phyloP scores from a whole-genome alignment of 2,329 filamentous ascomycete genomes.

The Graphilbum fragrans region DNA sequence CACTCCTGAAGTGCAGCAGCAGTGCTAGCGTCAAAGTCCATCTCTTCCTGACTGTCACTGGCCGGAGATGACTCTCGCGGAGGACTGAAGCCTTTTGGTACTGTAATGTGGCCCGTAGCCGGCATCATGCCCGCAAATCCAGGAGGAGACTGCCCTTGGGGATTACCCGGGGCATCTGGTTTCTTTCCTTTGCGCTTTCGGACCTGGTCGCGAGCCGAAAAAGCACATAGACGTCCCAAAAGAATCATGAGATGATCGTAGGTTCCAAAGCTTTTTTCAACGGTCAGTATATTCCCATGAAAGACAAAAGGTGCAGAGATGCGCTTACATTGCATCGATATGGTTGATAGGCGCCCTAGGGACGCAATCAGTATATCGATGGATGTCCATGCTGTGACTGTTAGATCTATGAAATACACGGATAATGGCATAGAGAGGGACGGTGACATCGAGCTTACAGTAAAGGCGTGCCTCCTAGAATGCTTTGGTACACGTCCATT shows the following conservation, averaged over 20 bases:
- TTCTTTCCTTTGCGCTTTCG: slow-evolving; percentile 63
- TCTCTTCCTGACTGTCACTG: slow-evolving; percentile 33
- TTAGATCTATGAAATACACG: slow-evolving; percentile 3
- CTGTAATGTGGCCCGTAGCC: slow-evolving; percentile 32
- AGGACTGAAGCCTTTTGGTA: slow-evolving; percentile 43
- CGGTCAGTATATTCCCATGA: neutral
- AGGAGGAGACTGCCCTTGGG: slow-evolving; percentile 25
- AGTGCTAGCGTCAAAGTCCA: slow-evolving; percentile 52
- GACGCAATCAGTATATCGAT: slow-evolving; percentile 74
- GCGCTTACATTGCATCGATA: slow-evolving; percentile 55
- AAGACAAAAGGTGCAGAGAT: no score
- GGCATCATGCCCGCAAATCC: slow-evolving; percentile 46
- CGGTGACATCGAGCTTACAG: slow-evolving; percentile 49
- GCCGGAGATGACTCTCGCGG: slow-evolving; percentile 28
- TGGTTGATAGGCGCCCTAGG: slow-evolving; percentile 71
- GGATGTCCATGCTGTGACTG: slow-evolving; percentile 57
- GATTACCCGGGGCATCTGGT: slow-evolving; percentile 6
- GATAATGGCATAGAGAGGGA: slow-evolving; percentile 4
- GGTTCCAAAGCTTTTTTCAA: slow-evolving; percentile 54
- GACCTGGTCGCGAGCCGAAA: slow-evolving; percentile 62
- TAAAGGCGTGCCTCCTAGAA: slow-evolving; percentile 72
- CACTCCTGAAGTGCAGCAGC: slow-evolving; percentile 67
- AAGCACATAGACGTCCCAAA: slow-evolving; percentile 67
- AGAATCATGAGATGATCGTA: slow-evolving; percentile 80
- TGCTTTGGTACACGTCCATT: slow-evolving; percentile 84